Evolutionary conservation across 2,329 filamentous ascomycete genomes (phyloP), one percentile per base, ranked within the genome.

Genomic region (Diaporthe citri): DNA sequence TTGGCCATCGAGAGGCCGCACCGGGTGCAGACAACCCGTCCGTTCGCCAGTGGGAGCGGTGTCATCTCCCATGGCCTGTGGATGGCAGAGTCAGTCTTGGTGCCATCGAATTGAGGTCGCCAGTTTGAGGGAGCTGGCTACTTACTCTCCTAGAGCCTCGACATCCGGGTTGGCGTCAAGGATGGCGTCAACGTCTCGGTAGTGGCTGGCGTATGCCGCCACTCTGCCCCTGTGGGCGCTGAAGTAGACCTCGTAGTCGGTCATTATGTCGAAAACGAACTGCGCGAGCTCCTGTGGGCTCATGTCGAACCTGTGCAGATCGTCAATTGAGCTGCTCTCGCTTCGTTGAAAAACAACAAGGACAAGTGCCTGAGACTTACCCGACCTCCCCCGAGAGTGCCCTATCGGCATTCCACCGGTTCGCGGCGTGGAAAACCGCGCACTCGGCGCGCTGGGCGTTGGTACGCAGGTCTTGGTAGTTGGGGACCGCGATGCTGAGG

Each of bases 81-180:
- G 28, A 1, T 2, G 1, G 3, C 3, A 15, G 3, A 13, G 43
- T 66, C 20, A 66, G 60, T 5, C 36, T 39, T 10, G 1, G 8
- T 36, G 9, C 34, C 4, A 5, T 13, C 2, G 8, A 4, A 5
- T 36, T 57, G 6, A 57, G 17, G 3, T 7, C 2, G 7, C 7
- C 8, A 6, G 3, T n/a, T 13, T n/a, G 25, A 3, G 17, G 6
- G 2, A 22, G 5, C 0, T 2, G 6, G 2, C 36, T 2, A 36
- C 41, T 51, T 36, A 66, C 62, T 66, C 62, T 51, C 43, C 62
- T 10, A 34, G 5, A 0, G 28, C 43, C 43, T 66, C 20, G 1
- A 51, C 41, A 2, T 66, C 62, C 12, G 12, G 2, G 1, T 15
- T n/a, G 6, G 62, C 62, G 2, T 36, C 43, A 4, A 66, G 20